A percentile compares a stretch with the other conserved stretches of the same genome.
Conservation (phyloP, 495 filamentous ascomycete genomes). For the Cercophora samala region DNA sequence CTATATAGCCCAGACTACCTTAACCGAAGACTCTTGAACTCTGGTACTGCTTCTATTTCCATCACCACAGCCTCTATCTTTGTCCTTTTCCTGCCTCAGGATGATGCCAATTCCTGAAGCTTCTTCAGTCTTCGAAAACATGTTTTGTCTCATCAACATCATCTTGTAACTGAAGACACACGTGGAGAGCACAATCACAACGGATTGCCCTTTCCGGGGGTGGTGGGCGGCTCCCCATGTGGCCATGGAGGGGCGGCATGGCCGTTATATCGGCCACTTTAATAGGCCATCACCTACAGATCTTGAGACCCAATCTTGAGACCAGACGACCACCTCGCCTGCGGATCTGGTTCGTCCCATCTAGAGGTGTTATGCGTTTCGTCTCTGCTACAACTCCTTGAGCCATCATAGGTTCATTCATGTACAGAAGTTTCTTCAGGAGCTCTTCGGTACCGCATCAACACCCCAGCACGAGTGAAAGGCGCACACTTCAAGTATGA, state of each 20-base stretch:
- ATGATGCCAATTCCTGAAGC: background rate
- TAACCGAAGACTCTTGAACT: background rate
- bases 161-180: background rate
- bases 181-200: background rate
- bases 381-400: background rate
- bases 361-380: background rate
- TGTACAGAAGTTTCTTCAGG: background rate
- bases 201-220: background rate
- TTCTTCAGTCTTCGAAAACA: background rate
- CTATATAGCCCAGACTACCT: background rate
- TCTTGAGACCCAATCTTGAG: background rate
- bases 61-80: background rate
- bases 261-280: background rate
- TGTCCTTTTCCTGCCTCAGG: background rate
- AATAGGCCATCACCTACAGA: background rate
- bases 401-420: background rate
- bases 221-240: background rate
- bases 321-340: background rate
- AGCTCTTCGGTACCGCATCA: background rate
- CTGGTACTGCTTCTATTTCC: background rate
- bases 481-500: background rate
- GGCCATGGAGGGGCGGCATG: background rate
- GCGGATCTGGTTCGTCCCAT: background rate
- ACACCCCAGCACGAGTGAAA: too few relatives aligned
- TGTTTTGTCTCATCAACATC: background rate